Base-by-base conservation (phyloP, 495 filamentous ascomycete genomes). In the Podospora didyma region DNA sequence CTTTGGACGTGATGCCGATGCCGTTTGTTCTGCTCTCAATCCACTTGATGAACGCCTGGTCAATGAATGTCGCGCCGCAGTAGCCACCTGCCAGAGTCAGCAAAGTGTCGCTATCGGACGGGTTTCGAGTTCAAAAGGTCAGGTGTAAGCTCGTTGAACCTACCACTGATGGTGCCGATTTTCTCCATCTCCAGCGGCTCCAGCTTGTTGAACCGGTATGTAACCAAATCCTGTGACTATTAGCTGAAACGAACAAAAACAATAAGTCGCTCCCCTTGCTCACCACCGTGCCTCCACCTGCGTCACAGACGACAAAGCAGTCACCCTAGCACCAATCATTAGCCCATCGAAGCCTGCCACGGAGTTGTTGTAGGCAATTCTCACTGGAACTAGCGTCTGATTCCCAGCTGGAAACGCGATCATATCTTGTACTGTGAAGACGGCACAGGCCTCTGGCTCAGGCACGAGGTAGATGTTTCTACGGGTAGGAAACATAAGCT, bases 251-350 rank as follows among this genome's bases (percentile, higher is more conserved):
- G n/a, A 10, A 5, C 7, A 7, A 17, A 42, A 7, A 1, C n/a
- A 17, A 5, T 17, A 42, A 17, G 5, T 7, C 9, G 39, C 5
- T 9, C 9, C 9, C 4, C 3, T 31, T 9, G n/a, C 39, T 5
- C 39, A 42, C 39, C 39, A 73, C 82, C 78, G 34, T 75, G 70
- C 65, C 81, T 81, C 11, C 28, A 26, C 28, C 49, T 16, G 46
- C 46, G 12, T 48, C 46, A 21, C 46, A 48, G 6, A 48, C 46
- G 22, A 48, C 46, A 48, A 48, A 48, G 20, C 46, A 48, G 2
- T 48, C 46, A 16, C 46, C 46, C 46, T 48, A 0, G 23, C 11
- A 23, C 20, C 20, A 22, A 10, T 47, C 48, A 17, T n/a, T 17
- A 34, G 16, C 48, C 24, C 5, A 26, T 34, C 48, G 31, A 31